Base-by-base conservation (phyloP, 1,284 basidiomycete genomes). In the Cerioporus squamosus region DNA sequence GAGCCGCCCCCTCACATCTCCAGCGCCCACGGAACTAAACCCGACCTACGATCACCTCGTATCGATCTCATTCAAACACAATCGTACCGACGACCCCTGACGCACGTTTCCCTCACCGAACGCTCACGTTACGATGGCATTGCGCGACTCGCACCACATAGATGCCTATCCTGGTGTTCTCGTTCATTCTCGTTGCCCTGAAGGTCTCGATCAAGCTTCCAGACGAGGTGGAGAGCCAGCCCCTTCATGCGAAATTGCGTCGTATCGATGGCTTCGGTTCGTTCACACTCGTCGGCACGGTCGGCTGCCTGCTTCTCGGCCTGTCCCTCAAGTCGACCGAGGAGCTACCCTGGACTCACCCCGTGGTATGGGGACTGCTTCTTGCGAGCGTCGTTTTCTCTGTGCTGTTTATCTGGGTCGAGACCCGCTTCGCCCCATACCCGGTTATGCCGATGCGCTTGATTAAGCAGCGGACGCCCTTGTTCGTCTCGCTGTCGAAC, bases 261-360 rank as follows among this genome's bases (percentile, higher is more conserved):
- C 88, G 91, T 18, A 90, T 96, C 68, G 94, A 97, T 75, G 89
- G 87, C 66, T 75, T 92, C 49, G 94, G 94, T 8, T 92, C 90
- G 33, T 74, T 90, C 57, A 91, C 91, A 1, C 82, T 97, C 20
- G 91, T 93, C 38, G 77, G 79, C 39, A 82, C 84, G 44, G 87
- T 96, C 54, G 92, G 90, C 31, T 83, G 83, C 55, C 76, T 92
- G 46, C 81, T 96, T 22, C 80, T 95, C 39, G 91, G 86, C 10
- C 81, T 94, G 67, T 93, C 87, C 61, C 76, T 95, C 49, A 91
- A 93, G 71, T 87, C 90, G 4, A 87, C 91, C 0, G 93, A 93
- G 72, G 88, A 93, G 64, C 75, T 93, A 50, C 80, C 86, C 0
- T 95, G 93, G 92, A 81, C 83, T 8, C 78, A 90, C 74, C 87